Evolutionary conservation across 352 stramenopile species (phyloP), one percentile per base, ranked within the genome.

Genomic region (Blastocystis sp.): DNA sequence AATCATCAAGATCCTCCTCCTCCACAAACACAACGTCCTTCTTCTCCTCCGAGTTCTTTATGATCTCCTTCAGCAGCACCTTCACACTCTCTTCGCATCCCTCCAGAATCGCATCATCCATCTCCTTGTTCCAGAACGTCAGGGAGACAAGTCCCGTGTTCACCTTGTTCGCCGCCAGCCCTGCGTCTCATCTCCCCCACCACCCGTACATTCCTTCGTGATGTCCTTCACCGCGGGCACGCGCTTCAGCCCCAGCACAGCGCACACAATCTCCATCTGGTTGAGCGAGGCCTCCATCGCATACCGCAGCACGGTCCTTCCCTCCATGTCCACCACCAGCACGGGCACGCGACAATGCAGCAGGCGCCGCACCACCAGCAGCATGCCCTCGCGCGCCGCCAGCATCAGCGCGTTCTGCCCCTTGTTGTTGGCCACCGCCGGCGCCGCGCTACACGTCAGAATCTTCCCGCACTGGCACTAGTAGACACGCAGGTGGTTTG

Each of bases 401-500:
- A 84, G 57, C 63, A 89, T 82, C 45, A 90, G 68, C 21, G 87
- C 76, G 4, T 69, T 89, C 64, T 89, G 78, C 1, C 87, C 87
- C n/a, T 69, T 60, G 9, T 87, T 34, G 63, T 89, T 90, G 10
- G 64, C 71, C 11, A 24, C 40, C n/a, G n/a, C 43, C 4, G 65
- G 52, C 9, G 21, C 70, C 3, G 74, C 70, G 65, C 81, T 84
- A 54, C 21, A 40, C 1, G 19, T 52, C 14, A 74, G 14, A 19
- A n/a, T 34, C n/a, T 7, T 6, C 19, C 42, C 17, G 11, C 42
- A 14, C 11, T 71, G 21, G 43, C 34, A 52, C 48, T 77, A 77
- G 45, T 77, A 77, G 9, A 77, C 65, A 42, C 62, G 62, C 4
- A 59, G 42, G 14, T 70, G 38, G 54, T 76, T 59, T n/a, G 87